A percentile compares a stretch with the other conserved stretches of the same genome.
Evolutionary conservation across 768 basidiomycete genomes (phyloP).

Genomic region (Sporobolomyces phaffii): DNA sequence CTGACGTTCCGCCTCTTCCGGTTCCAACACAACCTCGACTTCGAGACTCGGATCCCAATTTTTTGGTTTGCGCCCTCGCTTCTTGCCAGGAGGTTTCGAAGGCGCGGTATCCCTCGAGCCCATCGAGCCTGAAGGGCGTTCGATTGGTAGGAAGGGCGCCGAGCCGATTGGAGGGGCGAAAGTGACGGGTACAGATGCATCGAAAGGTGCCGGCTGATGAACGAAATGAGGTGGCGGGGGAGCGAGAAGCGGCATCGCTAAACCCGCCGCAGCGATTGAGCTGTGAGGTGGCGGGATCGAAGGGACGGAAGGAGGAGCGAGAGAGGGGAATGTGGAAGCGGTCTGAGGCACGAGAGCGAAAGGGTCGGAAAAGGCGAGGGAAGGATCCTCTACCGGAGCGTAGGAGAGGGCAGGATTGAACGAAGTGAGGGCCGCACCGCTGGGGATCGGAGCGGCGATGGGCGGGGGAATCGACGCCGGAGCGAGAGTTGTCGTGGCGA

Average conservation of each 20-base stretch:
- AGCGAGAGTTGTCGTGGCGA: constrained; percentile 4
- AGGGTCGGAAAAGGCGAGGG: background rate
- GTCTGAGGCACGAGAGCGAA: constrained; percentile 1
- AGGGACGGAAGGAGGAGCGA: too few relatives aligned
- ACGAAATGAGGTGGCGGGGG: background rate
- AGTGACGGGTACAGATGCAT: background rate
- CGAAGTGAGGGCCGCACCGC: background rate
- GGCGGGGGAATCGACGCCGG: background rate
- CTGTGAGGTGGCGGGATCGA: too few relatives aligned
- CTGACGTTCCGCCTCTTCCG: constrained; percentile 32
- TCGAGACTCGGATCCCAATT: constrained; percentile 29
- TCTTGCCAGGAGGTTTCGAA: constrained; percentile 20
- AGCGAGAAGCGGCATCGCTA: too few relatives aligned
- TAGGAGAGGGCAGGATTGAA: background rate
- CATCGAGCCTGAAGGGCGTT: background rate
- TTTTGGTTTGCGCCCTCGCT: constrained; percentile 34
- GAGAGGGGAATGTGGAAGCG: background rate
- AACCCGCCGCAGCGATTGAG: too few relatives aligned
- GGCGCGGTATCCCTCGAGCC: background rate
- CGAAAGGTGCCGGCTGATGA: too few relatives aligned
- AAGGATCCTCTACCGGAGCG: background rate
- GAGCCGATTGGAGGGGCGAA: background rate
- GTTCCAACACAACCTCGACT: constrained; percentile 18
- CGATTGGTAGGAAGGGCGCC: background rate
- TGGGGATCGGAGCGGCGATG: background rate